Base-by-base conservation (phyloP, 768 basidiomycete genomes). In the Lentinula edodes region DNA sequence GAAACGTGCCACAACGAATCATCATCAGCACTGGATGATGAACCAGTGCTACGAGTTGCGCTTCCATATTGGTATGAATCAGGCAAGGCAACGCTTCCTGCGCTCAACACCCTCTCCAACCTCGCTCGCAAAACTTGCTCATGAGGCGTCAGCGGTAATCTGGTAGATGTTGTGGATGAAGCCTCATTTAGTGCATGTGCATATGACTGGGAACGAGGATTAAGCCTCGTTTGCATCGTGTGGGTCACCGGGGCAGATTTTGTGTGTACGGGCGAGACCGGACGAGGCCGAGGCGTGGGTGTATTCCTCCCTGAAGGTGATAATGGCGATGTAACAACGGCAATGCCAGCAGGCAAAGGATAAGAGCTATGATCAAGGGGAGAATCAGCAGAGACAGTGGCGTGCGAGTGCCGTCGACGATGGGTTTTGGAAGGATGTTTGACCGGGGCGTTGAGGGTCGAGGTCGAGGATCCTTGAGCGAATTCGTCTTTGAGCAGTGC, bases 121-220 rank as follows among this genome's bases (percentile, higher is more conserved):
- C 56, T 58, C 4, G 56, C 56, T 34, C 56, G 41, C 56, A 58
- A 12, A 6, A 58, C 56, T 35, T 58, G 41, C 23, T 58, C 56
- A 58, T 58, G 56, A 42, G 56, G 56, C 10, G 56, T 58, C 12
- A 58, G 28, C 42, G 56, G 56, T 20, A 41, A 36, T 34, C 45
- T 58, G 18, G 28, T 10, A 13, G 34, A 28, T 45, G 53, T 18
- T 9, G 35, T 53, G 8, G 52, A 7, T 20, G 53, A 23, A 39
- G 20, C 35, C 15, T 36, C 35, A 36, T 54, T 54, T 36, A 54
- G 23, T 39, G 35, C 53, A 36, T 54, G 53, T 0, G 53, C 39
- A 54, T 54, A 54, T 12, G 53, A 54, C n/a, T 54, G 53, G 5
- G 53, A 54, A 12, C 53, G 53, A 20, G 38, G 53, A 9, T 35